These are phyloP conservation scores for Rhynchosporium secalis DNA, from an alignment of 2,329 filamentous ascomycete species.

Conservation along the genomic window DNA sequence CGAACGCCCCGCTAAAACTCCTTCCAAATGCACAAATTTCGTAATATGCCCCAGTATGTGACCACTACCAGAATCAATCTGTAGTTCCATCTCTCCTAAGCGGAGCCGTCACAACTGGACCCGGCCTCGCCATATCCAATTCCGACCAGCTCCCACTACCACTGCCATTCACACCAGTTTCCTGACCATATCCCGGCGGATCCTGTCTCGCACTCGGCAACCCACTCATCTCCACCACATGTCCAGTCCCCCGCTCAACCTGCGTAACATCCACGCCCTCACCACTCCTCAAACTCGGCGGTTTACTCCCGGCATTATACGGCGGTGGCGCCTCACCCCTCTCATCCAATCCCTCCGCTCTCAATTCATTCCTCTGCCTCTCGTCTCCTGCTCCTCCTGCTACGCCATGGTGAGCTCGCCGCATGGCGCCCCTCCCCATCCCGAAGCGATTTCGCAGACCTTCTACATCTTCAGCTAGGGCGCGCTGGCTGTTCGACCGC, in stretches of 20 bases:
- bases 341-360: slow-evolving; percentile 60
- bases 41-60: not conserved
- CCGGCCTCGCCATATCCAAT: slow-evolving; percentile 15
- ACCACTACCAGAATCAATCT: not conserved
- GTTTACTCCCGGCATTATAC: slow-evolving; percentile 45
- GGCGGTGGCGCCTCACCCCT: slow-evolving; percentile 65
- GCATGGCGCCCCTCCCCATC: slow-evolving; percentile 19
- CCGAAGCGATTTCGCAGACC: slow-evolving; percentile 26
- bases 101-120: slow-evolving; percentile 9
- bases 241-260: slow-evolving; percentile 4
- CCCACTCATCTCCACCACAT: slow-evolving; percentile 24
- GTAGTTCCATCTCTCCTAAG: slow-evolving; percentile 13
- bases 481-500: slow-evolving; percentile 35
- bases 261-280: slow-evolving; percentile 11
- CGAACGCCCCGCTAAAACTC: slow-evolving; percentile 1
- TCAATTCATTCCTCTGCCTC: not conserved
- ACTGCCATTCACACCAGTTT: not conserved
- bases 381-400: not conserved
- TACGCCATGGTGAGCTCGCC: slow-evolving; percentile 15
- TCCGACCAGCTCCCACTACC: not conserved
- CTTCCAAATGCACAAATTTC: not conserved
- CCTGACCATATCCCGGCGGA: slow-evolving; percentile 35
- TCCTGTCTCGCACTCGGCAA: slow-evolving; percentile 18
- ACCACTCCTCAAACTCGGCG: slow-evolving; percentile 33
- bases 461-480: slow-evolving; percentile 37